A percentile compares a stretch with the other conserved stretches of the same genome.
Conservation (phyloP, 805 yeast species). For the Yamadazyma phyllophila region DNA sequence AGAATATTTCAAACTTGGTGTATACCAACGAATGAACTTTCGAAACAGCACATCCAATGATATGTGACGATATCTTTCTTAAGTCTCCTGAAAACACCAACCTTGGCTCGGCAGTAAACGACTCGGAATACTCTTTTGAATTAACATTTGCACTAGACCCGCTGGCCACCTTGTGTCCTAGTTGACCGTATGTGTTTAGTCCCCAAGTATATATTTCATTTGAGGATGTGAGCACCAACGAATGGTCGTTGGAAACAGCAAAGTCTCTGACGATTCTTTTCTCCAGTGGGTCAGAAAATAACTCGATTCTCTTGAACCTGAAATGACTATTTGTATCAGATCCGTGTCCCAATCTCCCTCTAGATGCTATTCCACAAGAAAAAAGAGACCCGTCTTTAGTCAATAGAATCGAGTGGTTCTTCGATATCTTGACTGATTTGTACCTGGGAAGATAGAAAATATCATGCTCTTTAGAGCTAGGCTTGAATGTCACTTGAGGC, state of each 20-base stretch:
- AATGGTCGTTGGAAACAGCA: conserved; percentile 64
- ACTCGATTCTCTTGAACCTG: conserved; percentile 42
- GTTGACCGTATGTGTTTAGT: conserved; percentile 60
- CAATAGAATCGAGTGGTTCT: conserved; percentile 60
- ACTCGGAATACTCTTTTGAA: conserved; percentile 23
- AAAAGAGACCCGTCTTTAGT: conserved; percentile 56
- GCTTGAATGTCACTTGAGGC: conserved; percentile 25
- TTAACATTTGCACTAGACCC: conserved; percentile 9
- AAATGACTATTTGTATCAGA: conserved; percentile 37
- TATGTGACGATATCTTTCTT: conserved; percentile 23
- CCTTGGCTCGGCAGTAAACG: conserved; percentile 38
- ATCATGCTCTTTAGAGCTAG: background rate
- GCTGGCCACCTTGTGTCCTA: conserved; percentile 44
- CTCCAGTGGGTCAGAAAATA: conserved; percentile 21
- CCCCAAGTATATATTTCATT: conserved; percentile 81
- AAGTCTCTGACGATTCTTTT: conserved; percentile 29
- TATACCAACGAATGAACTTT: conserved; percentile 67
- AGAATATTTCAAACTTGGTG: conserved; percentile 44
- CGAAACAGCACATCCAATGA: conserved; percentile 58
- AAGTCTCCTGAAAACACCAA: conserved; percentile 43
- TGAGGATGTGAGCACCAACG: conserved; percentile 51
- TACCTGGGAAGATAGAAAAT: conserved; percentile 40
- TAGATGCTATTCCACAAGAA: conserved; percentile 63
- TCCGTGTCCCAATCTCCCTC: conserved; percentile 69
- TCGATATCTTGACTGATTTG: conserved; percentile 51